phyloP scores from a whole-genome alignment of 495 filamentous ascomycete species.

The Xanthoparmelia taractica region DNA sequence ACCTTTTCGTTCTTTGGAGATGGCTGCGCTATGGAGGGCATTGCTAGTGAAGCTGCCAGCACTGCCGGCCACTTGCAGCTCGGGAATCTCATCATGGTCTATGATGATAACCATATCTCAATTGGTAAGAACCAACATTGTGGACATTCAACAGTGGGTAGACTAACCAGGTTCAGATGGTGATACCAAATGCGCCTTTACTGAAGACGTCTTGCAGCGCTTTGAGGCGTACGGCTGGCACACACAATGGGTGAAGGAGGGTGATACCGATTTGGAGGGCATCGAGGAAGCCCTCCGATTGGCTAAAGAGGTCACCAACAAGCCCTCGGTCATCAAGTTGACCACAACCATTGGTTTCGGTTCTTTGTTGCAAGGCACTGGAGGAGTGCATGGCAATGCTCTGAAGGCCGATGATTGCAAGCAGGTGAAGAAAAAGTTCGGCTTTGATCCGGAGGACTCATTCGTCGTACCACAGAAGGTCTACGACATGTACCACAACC shows the following conservation, averaged over 20 bases:
- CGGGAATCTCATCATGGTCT: constrained; percentile 93
- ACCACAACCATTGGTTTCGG: constrained; percentile 98
- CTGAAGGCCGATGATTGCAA: constrained; percentile 90
- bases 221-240: constrained; percentile 99
- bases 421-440: constrained; percentile 85
- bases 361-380: constrained; percentile 86
- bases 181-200: constrained; percentile 91
- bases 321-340: constrained; percentile 94
- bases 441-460: constrained; percentile 88
- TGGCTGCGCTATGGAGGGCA: constrained; percentile 97
- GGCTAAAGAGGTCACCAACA: constrained; percentile 82
- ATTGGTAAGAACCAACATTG: constrained; percentile 49
- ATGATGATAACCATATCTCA: constrained; percentile 98
- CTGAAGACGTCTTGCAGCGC: constrained; percentile 90
- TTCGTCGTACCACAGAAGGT: constrained; percentile 94
- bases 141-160: neutral
- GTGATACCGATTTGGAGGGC: constrained; percentile 78
- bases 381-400: constrained; percentile 89
- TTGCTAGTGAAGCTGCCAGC: constrained; percentile 87
- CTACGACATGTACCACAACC: constrained; percentile 82
- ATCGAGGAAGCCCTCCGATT: constrained; percentile 86
- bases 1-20: constrained; percentile 96
- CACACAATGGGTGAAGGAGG: constrained; percentile 73
- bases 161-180: constrained; percentile 51
- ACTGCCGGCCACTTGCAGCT: constrained; percentile 93